Base-by-base conservation (phyloP, 768 basidiomycete genomes). In the Trametes sanguinea region DNA sequence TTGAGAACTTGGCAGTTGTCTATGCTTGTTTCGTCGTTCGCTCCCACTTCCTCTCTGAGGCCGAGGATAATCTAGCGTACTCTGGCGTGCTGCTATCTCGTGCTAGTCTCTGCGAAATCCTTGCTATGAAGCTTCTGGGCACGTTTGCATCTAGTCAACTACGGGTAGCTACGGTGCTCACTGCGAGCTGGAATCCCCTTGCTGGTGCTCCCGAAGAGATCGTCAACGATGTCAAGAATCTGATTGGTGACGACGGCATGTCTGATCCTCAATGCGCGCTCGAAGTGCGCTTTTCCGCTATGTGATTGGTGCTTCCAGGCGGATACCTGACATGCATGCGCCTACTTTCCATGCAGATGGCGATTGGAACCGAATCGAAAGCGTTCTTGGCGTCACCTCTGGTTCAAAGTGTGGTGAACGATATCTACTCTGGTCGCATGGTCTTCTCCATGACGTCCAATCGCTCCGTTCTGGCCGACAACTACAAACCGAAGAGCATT, bases 121-220 rank as follows among this genome's bases (percentile, higher is more conserved):
- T 97, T 17, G 94, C 95, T 8, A 86, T 93, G 78, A 97, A 97
- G 69, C 83, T 95, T 27, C 79, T 95, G 10, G 84, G 82, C 22
- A 81, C 81, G 35, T 95, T 91, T 69, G 87, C 90, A 1, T 82
- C 82, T 4, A 84, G 86, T 67, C 83, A 90, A 69, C 82, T 94
- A n/a, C 85, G 89, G 59, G 80, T 95, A 17, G 83, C 89, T 30
- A 86, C 89, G 8, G 89, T 91, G 30, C 75, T 98, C 53, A 94
- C 91, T 0, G 87, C 86, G 0, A 84, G 82, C 59, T 97, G 92
- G 90, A 91, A 87, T 71, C 91, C 94, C 2, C 83, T 96, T 54
- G 83, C 89, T 37, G 92, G 93, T 1, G 91, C 91, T 3, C 80
- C 86, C 1, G 68, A 73, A 16, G 83, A 87, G 27, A 83, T 91